Base-by-base conservation (phyloP, 2,329 filamentous ascomycete genomes). In the Cercospora sp. region DNA sequence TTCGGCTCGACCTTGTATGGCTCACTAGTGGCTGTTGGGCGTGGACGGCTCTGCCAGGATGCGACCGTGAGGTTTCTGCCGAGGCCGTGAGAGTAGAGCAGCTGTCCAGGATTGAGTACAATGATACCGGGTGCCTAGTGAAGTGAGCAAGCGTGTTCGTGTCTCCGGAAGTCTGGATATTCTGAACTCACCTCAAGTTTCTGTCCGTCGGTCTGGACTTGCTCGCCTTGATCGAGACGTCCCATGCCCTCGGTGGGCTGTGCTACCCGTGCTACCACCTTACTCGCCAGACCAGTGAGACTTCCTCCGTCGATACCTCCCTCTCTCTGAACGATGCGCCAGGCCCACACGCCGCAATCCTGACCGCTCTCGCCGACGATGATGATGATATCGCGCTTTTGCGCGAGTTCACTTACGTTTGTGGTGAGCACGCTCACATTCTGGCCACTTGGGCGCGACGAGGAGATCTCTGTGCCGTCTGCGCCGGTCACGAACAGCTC, bases 71-170 rank as follows among this genome's bases (percentile, higher is more conserved):
- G 82, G 0, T 88, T 83, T 60, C 86, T 84, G 62, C 84, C 80
- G 1, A 84, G 84, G 62, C 86, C 84, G 48, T 91, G 87, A 78
- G 91, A 92, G 89, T 92, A 97, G 74, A 89, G 83, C 18, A 91
- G 82, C 79, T 96, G 89, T 4, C 92, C 92, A 3, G 88, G 84
- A 76, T 97, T 97, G 57, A 92, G 87, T 28, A 97, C 82, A 30
- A 97, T 80, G 65, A 97, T 81, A 3, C 86, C 90, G 0, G 85
- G 88, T 1, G 75, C 30, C 20, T 83, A 80, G 0, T 72, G 59
- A 40, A 10, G 42, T 66, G 51, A 64, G 60, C 36, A 36, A 40
- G 40, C 70, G 4, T 48, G 42, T 62, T 31, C 33, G 9, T 48
- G 13, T 48, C 60, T 48, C 40, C 33, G 60, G 20, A 0, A 51